These are phyloP conservation scores for Bryopsis sp. DNA, from an alignment of 139 green algal genomes.

Conservation along the genomic window DNA sequence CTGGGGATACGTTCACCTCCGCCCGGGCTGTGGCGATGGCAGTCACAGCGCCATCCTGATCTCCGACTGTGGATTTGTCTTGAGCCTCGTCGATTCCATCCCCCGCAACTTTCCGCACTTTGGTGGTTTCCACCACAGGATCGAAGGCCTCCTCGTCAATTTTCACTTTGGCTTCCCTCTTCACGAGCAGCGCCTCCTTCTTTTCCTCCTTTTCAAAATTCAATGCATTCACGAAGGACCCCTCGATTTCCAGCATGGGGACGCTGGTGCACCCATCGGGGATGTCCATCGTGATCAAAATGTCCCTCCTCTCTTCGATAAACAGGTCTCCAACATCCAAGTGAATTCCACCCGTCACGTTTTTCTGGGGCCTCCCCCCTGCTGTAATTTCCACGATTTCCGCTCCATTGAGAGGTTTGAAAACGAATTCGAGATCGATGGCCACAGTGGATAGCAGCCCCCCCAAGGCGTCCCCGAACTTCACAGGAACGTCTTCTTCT, in stretches of 20 bases:
- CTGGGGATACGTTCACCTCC: neutral
- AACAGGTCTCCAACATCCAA: neutral
- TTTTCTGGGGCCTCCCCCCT: neutral
- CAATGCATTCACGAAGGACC: neutral
- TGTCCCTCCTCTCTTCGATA: neutral
- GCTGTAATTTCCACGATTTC: neutral
- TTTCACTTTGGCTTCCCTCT: neutral
- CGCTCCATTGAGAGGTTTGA: no score
- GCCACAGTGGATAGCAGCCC: no score
- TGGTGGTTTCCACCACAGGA: neutral
- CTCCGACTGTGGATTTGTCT: neutral
- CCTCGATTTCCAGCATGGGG: neutral
- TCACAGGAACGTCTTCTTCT: constrained; percentile 7
- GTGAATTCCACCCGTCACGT: neutral
- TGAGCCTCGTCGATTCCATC: neutral
- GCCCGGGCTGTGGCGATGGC: no score
- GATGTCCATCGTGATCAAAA: neutral
- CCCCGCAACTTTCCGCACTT: neutral
- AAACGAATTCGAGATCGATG: no score
- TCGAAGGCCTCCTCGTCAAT: no score
- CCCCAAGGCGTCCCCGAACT: constrained; percentile 9
- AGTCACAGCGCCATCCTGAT: no score
- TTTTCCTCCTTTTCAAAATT: neutral
- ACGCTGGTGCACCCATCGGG: neutral
- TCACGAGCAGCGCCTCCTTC: neutral